Evolutionary conservation across 805 yeast genomes (phyloP), one percentile per base, ranked within the genome.

Genomic region (Candida ascalaphidarum): DNA sequence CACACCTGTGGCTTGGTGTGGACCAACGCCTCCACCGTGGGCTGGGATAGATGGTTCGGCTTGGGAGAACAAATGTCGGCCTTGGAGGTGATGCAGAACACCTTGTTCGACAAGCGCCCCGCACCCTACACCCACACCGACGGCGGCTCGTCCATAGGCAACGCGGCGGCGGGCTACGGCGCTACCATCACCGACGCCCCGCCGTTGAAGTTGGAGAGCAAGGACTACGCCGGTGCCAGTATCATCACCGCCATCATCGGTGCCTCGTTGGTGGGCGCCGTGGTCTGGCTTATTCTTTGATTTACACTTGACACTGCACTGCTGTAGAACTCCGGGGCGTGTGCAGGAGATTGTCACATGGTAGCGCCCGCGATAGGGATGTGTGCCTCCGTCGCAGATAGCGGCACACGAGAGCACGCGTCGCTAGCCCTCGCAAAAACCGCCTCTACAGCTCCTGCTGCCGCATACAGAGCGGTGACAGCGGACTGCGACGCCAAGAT

Each of bases 201-300:
- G 14, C 23, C 23, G 14, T 10, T 22, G 11, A 13, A n/a, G 13
- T 11, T 22, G 13, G 14, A 12, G 5, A 15, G 7, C 7, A 11
- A 11, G 11, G 23, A 22, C 14, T 71, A 17, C 43, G 95, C 85
- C 2, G 97, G 97, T 27, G 96, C 96, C 1, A 94, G 94, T 26
- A 61, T 88, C 14, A 52, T 84, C 23, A 89, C 98, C 0, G 94
- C 88, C 0, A 52, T 84, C 7, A 10, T 21, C 6, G 22, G 13
- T n/a, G 5, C 22, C 11, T 7, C 13, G 5, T 17, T 17, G 18
- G 18, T 17, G 18, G 18, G 8, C 8, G 8, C 8, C 8, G 18
- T 6, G 8, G 8, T 17, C 18, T 39, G 45, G 43, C 31, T 41
- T 28, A 35, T 41, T 19, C 26, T 40, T 14, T 36, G 28, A 14